A percentile compares a stretch with the other conserved stretches of the same genome.
Conservation (phyloP, 2,329 filamentous ascomycete species). For the Xylaria sp. region DNA sequence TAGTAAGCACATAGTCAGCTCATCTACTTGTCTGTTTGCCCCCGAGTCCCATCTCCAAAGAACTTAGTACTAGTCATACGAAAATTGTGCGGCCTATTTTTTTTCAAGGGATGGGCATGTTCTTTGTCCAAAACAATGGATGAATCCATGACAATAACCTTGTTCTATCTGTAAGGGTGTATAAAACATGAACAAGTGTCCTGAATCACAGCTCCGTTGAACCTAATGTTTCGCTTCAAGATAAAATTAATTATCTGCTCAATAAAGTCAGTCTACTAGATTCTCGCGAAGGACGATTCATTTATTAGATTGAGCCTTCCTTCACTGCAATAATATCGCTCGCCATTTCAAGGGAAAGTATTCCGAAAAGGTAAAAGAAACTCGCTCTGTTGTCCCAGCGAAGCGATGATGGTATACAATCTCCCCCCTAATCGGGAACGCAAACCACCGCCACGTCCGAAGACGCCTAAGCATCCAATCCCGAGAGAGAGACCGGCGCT, state of each 20-base stretch:
- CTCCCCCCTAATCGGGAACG: background rate
- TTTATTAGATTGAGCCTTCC: background rate
- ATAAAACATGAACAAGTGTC: background rate
- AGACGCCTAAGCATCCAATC: too few relatives aligned
- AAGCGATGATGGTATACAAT: slow-evolving; percentile 22
- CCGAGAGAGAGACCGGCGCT: too few relatives aligned
- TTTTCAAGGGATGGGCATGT: background rate
- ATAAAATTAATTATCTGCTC: slow-evolving; percentile 8
- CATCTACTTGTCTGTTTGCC: too few relatives aligned
- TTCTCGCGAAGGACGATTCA: background rate
- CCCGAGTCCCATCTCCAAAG: background rate
- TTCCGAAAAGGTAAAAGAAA: background rate
- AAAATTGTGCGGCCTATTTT: background rate
- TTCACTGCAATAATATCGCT: too few relatives aligned
- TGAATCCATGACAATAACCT: background rate
- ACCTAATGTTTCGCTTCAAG: background rate
- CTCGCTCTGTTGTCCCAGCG: background rate
- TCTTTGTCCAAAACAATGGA: background rate
- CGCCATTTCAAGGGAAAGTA: background rate
- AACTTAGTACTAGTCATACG: background rate
- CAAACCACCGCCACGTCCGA: slow-evolving; percentile 23
- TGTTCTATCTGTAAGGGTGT: background rate
- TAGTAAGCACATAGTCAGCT: background rate
- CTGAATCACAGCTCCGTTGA: background rate
- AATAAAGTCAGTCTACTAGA: background rate